Evolutionary conservation across 768 basidiomycete genomes (phyloP).

Genomic region (Boletus speciosus): DNA sequence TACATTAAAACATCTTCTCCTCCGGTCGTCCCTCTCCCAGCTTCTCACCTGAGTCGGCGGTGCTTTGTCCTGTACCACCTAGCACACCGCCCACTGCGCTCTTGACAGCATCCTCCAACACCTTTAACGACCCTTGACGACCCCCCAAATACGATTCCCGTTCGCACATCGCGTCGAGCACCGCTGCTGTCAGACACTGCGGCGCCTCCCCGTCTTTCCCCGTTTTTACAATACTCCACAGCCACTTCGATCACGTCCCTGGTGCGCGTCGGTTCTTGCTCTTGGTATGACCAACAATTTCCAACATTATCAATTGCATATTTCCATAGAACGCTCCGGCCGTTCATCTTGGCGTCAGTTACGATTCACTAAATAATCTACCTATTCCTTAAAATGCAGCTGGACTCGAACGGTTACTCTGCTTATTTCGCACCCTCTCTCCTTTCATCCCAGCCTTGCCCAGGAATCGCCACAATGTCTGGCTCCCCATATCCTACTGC

Average conservation of each 20-base stretch:
- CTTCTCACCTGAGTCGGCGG: conserved; percentile 13
- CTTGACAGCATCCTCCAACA: conserved; percentile 1
- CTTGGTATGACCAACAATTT: conserved; percentile 35
- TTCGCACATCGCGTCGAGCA: conserved; percentile 1
- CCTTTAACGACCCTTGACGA: conserved; percentile 32
- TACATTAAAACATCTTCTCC: conserved; percentile 20
- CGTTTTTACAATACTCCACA: conserved; percentile 30
- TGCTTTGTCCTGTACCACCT: conserved; percentile 9
- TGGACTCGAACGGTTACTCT: conserved; percentile 19
- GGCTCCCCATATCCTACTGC: conserved; percentile 20
- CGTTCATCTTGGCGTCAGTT: conserved; percentile 23
- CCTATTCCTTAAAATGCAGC: conserved; percentile 30
- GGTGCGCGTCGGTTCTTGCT: conserved; percentile 30
- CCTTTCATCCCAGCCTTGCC: conserved; percentile 8
- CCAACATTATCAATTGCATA: conserved; percentile 35
- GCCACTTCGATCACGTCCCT: conserved; percentile 33
- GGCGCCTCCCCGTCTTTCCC: conserved; percentile 20
- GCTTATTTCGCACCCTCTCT: conserved; percentile 23
- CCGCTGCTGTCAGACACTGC: conserved; percentile 5
- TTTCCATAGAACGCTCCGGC: conserved; percentile 32
- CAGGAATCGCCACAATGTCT: conserved; percentile 22
- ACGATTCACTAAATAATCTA: conserved; percentile 18
- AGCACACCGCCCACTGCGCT: conserved; percentile 4
- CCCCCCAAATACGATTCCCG: conserved; percentile 10
- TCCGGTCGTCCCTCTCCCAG: conserved; percentile 6